Evolutionary conservation across 164 flowering plant genomes (phyloP), one percentile per base, ranked within the genome.

Genomic region (Hamamelis virginiana): DNA sequence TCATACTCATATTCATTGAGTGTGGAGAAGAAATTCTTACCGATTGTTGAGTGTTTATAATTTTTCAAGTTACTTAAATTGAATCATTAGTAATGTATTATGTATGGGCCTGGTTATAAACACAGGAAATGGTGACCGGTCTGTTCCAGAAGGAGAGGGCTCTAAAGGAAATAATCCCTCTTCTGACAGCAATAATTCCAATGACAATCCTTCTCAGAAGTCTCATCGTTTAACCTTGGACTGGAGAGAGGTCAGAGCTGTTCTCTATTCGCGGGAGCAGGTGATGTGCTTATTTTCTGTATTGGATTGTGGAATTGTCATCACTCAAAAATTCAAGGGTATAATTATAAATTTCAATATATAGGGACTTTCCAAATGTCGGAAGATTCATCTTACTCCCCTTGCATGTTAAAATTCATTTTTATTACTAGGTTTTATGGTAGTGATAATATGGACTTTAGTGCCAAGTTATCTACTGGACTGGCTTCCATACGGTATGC

Each of bases 191-290:
- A 80, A 77, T 59, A 83, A 79, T 74, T 75, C 81, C 15, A 74
- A 78, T 68, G 86, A 89, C 19, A 68, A 69, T 59, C 66, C 80
- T 48, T 74, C 85, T 14, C 77, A 76, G 38, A 78, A 84, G 64
- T 69, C 85, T 13, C 78, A 79, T 46, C 81, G n/a, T 53, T 66
- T 65, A 53, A 78, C 79, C 56, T 64, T 72, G 62, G 94, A 91
- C 74, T 91, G 97, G 97, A 84, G 98, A 84, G 91, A 86, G 74
- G 83, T 89, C 76, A 83, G 98, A 72, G 97, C 98, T 48, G 67
- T 74, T 64, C 86, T 91, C 28, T 85, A 76, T 73, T 65, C 72
- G 45, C 83, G 66, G 50, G 88, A 89, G 74, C 88, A 84, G 96
- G 98, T 91, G 78, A 78, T 44, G 18, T 33, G 8, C 48, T 52